A percentile compares a stretch with the other conserved stretches of the same genome.
Evolutionary conservation across 2,329 filamentous ascomycete genomes (phyloP).

Genomic region (Chaetomium olivaceum): DNA sequence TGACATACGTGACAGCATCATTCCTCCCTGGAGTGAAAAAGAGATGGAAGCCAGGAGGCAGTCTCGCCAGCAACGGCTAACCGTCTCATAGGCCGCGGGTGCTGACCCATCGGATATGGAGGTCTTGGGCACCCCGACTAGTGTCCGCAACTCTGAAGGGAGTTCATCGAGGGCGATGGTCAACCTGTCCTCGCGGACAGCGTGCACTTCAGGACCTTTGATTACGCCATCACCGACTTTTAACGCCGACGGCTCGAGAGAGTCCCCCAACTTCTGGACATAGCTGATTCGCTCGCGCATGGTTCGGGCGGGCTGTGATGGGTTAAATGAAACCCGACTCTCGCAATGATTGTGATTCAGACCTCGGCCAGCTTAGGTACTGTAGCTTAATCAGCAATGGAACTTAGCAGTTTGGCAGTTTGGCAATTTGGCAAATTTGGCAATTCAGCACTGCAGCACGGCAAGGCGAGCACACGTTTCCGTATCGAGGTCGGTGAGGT

Average conservation of each 20-base stretch:
- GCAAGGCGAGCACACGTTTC: too few relatives aligned
- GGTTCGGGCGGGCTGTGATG: not conserved
- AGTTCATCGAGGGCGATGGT: slow-evolving; percentile 75
- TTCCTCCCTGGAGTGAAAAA: slow-evolving; percentile 65
- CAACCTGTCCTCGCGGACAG: slow-evolving; percentile 75
- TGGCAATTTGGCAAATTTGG: too few relatives aligned
- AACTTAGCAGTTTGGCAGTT: too few relatives aligned
- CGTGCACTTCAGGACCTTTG: slow-evolving; percentile 57
- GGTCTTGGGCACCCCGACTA: slow-evolving; percentile 66
- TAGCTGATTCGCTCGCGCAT: slow-evolving; percentile 85
- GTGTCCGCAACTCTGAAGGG: slow-evolving; percentile 62
- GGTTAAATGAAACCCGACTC: not conserved
- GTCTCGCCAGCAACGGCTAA: slow-evolving; percentile 69
- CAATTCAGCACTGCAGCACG: not conserved
- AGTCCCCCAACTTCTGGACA: slow-evolving; percentile 64
- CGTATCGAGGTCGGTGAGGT: not conserved
- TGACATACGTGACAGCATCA: slow-evolving; percentile 34
- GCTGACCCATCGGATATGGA: slow-evolving; percentile 80
- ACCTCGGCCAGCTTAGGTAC: not conserved
- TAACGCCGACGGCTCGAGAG: slow-evolving; percentile 65
- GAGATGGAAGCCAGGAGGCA: slow-evolving; percentile 79
- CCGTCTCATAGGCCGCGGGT: slow-evolving; percentile 54
- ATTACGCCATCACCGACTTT: slow-evolving; percentile 58
- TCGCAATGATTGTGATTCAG: not conserved
- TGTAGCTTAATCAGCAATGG: slow-evolving; percentile 2